A percentile compares a stretch with the other conserved stretches of the same genome.
Conservation (phyloP, 106 monocot species). For the Xerophyta viscosa region DNA sequence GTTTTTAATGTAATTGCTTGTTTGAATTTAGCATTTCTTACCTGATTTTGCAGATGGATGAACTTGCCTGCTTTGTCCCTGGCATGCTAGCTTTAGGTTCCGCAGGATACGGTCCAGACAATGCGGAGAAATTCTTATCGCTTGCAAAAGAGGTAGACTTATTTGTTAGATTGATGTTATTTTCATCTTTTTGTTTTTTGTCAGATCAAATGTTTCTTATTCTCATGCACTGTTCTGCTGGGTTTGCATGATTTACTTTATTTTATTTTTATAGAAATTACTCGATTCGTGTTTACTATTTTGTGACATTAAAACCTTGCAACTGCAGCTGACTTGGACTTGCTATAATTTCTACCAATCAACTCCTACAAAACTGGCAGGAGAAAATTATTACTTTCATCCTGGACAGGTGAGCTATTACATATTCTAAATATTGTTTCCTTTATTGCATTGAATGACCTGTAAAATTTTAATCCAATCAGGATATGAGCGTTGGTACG, state of each 20-base stretch:
- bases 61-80: slow-evolving; percentile 91
- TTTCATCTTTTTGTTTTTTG: too few species aligned
- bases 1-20: too few species aligned
- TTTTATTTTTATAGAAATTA: too few species aligned
- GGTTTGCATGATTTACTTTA: too few species aligned
- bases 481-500: slow-evolving; percentile 95
- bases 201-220: too few species aligned
- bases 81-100: slow-evolving; percentile 92
- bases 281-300: too few species aligned
- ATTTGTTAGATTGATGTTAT: too few species aligned
- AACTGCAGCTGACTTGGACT: slow-evolving; percentile 80
- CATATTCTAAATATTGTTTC: neutral
- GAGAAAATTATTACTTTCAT: slow-evolving; percentile 82
- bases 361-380: slow-evolving; percentile 93
- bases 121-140: slow-evolving; percentile 51
- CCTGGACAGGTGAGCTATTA: slow-evolving; percentile 32
- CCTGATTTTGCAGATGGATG: slow-evolving; percentile 82
- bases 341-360: slow-evolving; percentile 96
- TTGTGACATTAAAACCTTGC: too few species aligned
- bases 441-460: neutral
- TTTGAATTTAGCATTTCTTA: too few species aligned
- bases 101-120: slow-evolving; percentile 67
- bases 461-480: neutral
- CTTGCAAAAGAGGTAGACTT: slow-evolving; percentile 78
- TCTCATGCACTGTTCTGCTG: too few species aligned